Evolutionary conservation across 352 stramenopile genomes (phyloP).

Genomic region (Globisporangium nodosum): DNA sequence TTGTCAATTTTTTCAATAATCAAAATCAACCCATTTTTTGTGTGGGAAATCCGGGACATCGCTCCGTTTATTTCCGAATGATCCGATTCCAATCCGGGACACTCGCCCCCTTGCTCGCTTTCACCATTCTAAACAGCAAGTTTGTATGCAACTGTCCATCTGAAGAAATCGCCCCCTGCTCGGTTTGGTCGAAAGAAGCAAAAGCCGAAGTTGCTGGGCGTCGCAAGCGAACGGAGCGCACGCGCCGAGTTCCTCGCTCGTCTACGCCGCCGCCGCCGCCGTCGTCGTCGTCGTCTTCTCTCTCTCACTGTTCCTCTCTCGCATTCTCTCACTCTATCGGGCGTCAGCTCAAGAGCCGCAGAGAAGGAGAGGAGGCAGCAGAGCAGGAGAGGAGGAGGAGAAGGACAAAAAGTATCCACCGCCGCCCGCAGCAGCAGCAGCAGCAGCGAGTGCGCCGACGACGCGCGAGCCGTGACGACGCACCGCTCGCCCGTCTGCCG

Average conservation of each 20-base stretch:
- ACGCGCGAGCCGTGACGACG: conserved; percentile 13
- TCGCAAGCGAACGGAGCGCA: too few relatives aligned
- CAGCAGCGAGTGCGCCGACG: conserved; percentile 14
- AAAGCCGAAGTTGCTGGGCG: neutral
- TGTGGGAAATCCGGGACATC: too few relatives aligned
- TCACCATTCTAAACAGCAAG: neutral
- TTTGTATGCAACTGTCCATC: neutral
- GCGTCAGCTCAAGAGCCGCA: neutral
- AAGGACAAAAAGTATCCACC: conserved; percentile 16
- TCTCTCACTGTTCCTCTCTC: neutral
- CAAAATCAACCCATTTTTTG: too few relatives aligned
- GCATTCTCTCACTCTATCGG: neutral
- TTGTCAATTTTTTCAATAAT: too few relatives aligned
- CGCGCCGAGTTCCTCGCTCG: neutral
- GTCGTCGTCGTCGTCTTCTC: too few relatives aligned
- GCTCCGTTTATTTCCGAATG: too few relatives aligned
- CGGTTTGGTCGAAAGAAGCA: neutral
- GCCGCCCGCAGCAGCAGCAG: conserved; percentile 12
- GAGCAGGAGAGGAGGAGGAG: conserved; percentile 10
- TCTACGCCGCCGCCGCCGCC: too few relatives aligned
- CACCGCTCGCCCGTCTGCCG: conserved; percentile 7
- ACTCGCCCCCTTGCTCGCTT: neutral
- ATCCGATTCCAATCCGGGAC: too few relatives aligned
- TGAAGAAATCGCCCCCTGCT: neutral
- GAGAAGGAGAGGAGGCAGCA: neutral